phyloP scores from a whole-genome alignment of 306 rosid species.

The Prunus armeniaca region DNA sequence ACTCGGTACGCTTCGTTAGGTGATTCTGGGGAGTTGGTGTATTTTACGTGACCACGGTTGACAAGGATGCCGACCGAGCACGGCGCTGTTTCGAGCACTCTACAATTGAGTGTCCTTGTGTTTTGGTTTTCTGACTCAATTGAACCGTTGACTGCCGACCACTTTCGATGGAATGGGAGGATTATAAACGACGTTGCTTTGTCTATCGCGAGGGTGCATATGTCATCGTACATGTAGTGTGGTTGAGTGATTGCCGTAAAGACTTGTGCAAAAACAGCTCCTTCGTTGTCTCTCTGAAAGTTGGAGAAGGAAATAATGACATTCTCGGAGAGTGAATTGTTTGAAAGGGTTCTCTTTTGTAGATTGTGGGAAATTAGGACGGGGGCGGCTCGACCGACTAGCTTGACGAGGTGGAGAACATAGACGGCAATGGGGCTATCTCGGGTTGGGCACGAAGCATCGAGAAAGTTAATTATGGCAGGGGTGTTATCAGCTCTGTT shows the following conservation, averaged over 20 bases:
- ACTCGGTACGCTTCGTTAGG: conserved; percentile 19
- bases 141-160: conserved; percentile 31
- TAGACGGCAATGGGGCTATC: conserved; percentile 38
- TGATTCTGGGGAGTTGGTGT: conserved; percentile 21
- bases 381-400: conserved; percentile 61
- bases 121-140: conserved; percentile 38
- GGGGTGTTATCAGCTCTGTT: conserved; percentile 41
- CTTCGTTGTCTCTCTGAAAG: conserved; percentile 36
- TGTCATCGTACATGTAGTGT: conserved; percentile 54
- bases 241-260: conserved; percentile 48
- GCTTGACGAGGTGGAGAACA: conserved; percentile 58
- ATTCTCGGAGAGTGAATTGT: conserved; percentile 24
- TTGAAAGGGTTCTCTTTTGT: conserved; percentile 27
- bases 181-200: conserved; percentile 47
- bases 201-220: conserved; percentile 49
- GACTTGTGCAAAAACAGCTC: conserved; percentile 12
- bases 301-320: conserved; percentile 37
- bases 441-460: conserved; percentile 41
- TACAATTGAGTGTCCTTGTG: conserved; percentile 31
- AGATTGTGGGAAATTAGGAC: conserved; percentile 55
- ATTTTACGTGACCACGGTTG: conserved; percentile 35
- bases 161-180: conserved; percentile 55
- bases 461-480: conserved; percentile 51
- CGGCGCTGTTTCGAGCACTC: conserved; percentile 45
- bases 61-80: conserved; percentile 56